Conservation (phyloP, 768 basidiomycete species). For the Coprinopsis sp. region DNA sequence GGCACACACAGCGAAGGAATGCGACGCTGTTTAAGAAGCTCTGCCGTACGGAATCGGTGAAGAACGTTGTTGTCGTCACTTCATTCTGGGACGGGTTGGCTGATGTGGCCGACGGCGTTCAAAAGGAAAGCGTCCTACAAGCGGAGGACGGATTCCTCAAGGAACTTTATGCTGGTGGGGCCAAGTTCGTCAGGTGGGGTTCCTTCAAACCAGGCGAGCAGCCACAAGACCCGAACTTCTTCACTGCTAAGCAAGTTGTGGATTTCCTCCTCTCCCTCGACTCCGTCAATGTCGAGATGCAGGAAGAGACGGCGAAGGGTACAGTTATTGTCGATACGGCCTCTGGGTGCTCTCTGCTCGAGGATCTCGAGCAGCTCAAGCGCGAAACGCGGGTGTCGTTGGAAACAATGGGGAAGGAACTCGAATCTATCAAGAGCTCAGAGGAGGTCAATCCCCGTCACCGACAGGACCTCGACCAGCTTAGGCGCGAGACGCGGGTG, state of each 20-base stretch:
- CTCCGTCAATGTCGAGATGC: constrained; percentile 10
- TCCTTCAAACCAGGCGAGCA: constrained; percentile 18
- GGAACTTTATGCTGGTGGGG: constrained; percentile 19
- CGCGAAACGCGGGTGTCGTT: not conserved
- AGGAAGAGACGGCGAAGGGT: constrained; percentile 15
- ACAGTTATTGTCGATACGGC: constrained; percentile 1
- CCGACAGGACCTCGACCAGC: too few relatives aligned
- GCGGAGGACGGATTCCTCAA: constrained; percentile 34
- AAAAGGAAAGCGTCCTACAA: constrained; percentile 31
- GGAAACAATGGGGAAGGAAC: not conserved
- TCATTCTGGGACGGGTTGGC: constrained; percentile 40
- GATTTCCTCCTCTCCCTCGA: not conserved
- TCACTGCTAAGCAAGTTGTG: not conserved
- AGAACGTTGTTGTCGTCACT: constrained; percentile 42
- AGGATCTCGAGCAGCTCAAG: constrained; percentile 4
- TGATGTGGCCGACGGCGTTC: constrained; percentile 22
- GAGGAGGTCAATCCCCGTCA: too few relatives aligned
- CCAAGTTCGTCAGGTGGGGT: constrained; percentile 29
- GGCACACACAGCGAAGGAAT: constrained; percentile 30
- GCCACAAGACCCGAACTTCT: not conserved
- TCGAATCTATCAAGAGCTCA: not conserved
- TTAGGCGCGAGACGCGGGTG: too few relatives aligned
- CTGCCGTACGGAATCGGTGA: constrained; percentile 37
- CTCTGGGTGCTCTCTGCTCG: not conserved
- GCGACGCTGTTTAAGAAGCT: constrained; percentile 40